phyloP scores from a whole-genome alignment of 495 filamentous ascomycete genomes.

The Aspergillus nidulans region DNA sequence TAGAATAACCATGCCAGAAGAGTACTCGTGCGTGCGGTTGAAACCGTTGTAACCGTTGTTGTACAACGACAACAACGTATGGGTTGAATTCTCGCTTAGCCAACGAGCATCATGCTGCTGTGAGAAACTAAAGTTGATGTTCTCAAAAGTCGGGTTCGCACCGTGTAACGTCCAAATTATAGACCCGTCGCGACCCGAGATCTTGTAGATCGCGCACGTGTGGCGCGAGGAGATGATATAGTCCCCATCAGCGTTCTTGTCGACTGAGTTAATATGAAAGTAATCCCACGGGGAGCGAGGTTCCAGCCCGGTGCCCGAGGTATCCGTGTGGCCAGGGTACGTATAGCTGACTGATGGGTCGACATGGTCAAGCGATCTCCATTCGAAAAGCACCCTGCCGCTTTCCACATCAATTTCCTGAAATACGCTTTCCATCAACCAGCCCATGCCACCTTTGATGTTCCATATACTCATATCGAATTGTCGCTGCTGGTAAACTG shows the following conservation, averaged over 20 bases:
- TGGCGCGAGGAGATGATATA: conserved; percentile 59
- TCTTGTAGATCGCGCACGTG: conserved; percentile 54
- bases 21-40: conserved; percentile 44
- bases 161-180: conserved; percentile 57
- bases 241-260: conserved; percentile 53
- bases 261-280: conserved; percentile 63
- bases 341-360: conserved; percentile 44
- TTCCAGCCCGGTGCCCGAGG: conserved; percentile 40
- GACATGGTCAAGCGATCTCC: conserved; percentile 49
- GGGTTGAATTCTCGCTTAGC: conserved; percentile 47
- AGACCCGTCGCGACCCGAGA: conserved; percentile 54
- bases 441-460: conserved; percentile 41
- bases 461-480: conserved; percentile 52
- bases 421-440: conserved; percentile 49
- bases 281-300: conserved; percentile 54
- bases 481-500: conserved; percentile 52
- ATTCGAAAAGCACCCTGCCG: conserved; percentile 48
- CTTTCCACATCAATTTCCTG: conserved; percentile 51
- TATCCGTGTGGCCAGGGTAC: conserved; percentile 42
- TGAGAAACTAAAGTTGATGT: conserved; percentile 52
- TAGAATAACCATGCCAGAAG: conserved; percentile 54
- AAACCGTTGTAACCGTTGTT: conserved; percentile 53
- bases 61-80: conserved; percentile 50
- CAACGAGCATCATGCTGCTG: conserved; percentile 62
- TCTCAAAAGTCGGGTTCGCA: conserved; percentile 41